Conservation (phyloP, 176 grass and related monocot species). For the Musa acuminata region DNA sequence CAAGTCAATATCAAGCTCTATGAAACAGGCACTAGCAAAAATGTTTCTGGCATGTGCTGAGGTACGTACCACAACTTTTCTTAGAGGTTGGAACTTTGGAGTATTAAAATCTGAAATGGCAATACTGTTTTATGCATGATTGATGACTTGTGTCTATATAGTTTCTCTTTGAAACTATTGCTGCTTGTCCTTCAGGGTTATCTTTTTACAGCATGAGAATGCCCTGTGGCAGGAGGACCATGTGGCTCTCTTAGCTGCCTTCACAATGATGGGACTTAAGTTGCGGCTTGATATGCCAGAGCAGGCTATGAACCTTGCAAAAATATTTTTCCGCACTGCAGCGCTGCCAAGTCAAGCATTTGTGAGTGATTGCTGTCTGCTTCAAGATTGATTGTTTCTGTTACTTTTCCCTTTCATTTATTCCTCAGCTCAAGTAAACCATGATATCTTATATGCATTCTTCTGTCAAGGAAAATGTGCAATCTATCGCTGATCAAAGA, state of each 20-base stretch:
- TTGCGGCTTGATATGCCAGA: constrained; percentile 94
- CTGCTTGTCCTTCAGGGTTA: background rate
- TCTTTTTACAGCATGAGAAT: background rate
- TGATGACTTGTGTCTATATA: too few species aligned
- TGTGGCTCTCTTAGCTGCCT: constrained; percentile 80
- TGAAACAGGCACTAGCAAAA: constrained; percentile 85
- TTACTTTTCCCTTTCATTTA: background rate
- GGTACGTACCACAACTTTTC: constrained; percentile 31
- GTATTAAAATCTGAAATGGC: too few species aligned
- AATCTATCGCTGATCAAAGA: constrained; percentile 63
- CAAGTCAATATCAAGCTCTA: constrained; percentile 67
- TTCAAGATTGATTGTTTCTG: background rate
- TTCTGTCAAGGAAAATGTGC: constrained; percentile 59
- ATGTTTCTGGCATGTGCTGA: constrained; percentile 95
- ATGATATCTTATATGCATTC: background rate
- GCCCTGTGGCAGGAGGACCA: constrained; percentile 61
- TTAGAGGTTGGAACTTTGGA: too few species aligned
- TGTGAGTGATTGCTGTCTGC: constrained; percentile 16
- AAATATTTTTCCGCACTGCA: constrained; percentile 71
- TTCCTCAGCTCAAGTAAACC: background rate
- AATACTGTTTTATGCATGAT: too few species aligned
- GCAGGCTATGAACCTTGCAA: constrained; percentile 75
- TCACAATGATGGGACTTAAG: constrained; percentile 94
- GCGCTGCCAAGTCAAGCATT: constrained; percentile 64
- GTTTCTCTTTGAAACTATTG: too few species aligned